Base-by-base conservation (phyloP, 2,329 filamentous ascomycete genomes). In the Thelonectria olida region DNA sequence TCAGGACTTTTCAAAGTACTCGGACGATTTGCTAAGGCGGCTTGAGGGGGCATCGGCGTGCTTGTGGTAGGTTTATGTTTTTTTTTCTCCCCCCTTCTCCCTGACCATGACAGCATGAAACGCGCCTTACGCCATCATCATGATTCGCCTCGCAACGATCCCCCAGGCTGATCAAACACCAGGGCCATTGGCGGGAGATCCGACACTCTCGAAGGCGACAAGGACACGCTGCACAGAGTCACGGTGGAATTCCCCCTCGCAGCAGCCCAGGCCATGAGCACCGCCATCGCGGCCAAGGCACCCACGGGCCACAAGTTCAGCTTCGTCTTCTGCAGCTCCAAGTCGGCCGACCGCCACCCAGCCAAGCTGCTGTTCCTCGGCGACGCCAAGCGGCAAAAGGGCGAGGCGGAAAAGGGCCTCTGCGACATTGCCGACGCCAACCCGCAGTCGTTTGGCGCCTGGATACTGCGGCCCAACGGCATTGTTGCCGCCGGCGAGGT, bases 221-320 rank as follows among this genome's bases (percentile, higher is more conserved):
- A 88, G 20, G 69, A 67, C 19, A 66, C 71, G 28, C 75, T 73
- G 22, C 74, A 73, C 55, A 81, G 82, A 34, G 87, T 91, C 57
- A 88, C 86, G 7, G 78, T 86, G 53, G 83, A 87, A 61, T 89
- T 87, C 70, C 81, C 89, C 1, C 69, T 90, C 8, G 82, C 82
- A 1, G 88, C 87, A 1, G 89, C 88, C 0, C 82, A 81, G 58
- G 83, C 61, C 8, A 87, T 91, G 62, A 61, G 71, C 47, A 54
- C 69, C 2, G 66, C 65, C 41, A 72, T 81, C 20, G 71, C 73
- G 7, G 63, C 72, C 5, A 68, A 72, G 47, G 64, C 74, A 2
- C 71, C 75, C 4, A 57, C 64, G 4, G 73, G 69, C 13, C 72
- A 70, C 22, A 76, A 72, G 52, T 81, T 82, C 65, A 78, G 75